Percentiles rank a stretch among this genome's conserved stretches.
Conservation (phyloP, 805 yeast genomes). For the Saturnispora saitoi region DNA sequence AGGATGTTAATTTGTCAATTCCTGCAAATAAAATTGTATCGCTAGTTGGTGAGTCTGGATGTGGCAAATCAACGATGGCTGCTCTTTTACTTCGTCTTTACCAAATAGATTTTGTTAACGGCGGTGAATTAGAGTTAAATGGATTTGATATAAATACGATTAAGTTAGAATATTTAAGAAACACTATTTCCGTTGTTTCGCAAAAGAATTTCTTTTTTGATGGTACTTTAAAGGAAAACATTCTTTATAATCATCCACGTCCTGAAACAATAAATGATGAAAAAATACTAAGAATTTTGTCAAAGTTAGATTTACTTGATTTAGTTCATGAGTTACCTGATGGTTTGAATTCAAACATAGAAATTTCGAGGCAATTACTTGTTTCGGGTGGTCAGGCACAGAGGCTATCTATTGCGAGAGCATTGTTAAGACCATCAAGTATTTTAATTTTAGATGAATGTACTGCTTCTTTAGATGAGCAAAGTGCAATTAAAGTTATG, state of each 20-base stretch:
- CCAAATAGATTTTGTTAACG: conserved; percentile 9
- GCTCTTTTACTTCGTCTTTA: conserved; percentile 50
- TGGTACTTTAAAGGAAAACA: conserved; percentile 65
- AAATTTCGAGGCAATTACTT: conserved; percentile 33
- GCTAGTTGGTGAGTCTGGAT: conserved; percentile 79
- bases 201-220: conserved; percentile 68
- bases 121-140: conserved; percentile 20
- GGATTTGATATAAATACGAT: conserved; percentile 40
- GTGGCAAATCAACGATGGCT: conserved; percentile 80
- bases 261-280: conserved; percentile 14
- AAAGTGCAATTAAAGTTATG: conserved; percentile 43
- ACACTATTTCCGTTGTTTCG: conserved; percentile 56
- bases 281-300: conserved; percentile 33
- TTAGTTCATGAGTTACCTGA: conserved; percentile 48
- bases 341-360: conserved; percentile 53
- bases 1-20: conserved; percentile 36
- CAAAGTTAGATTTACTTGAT: conserved; percentile 41
- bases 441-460: conserved; percentile 78
- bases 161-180: conserved; percentile 41
- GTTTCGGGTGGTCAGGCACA: conserved; percentile 92
- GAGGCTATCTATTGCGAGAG: conserved; percentile 76
- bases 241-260: conserved; percentile 47
- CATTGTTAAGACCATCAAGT: conserved; percentile 58
- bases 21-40: conserved; percentile 46
- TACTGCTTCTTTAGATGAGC: conserved; percentile 77